Evolutionary conservation across 441 rosid species (phyloP), one percentile per base, ranked within the genome.

Genomic region (Bocquillonia castaneifolia): DNA sequence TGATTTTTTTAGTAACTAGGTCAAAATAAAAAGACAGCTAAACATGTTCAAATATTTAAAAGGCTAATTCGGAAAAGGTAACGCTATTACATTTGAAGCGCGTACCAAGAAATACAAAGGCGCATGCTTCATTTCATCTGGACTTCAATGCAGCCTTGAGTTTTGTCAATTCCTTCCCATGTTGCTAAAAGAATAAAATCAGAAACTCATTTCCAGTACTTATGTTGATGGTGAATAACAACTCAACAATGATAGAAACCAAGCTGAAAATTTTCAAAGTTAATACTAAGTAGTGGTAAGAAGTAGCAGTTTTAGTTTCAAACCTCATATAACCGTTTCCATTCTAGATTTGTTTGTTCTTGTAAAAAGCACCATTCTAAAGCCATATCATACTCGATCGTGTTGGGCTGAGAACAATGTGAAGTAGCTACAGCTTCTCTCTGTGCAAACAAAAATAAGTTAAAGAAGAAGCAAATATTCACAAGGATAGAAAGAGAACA

Each of bases 321-420:
- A n/a, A 91, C 97, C 98, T 81, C 75, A 36, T 65, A 67, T 37
- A 87, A 59, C 3, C 22, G 67, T 71, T 72, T 74, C 86, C 78
- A 72, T 31, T 76, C 68, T 10, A 40, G 54, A 34, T 83, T 78
- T 7, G 64, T 64, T 78, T 79, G 86, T 66, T 86, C 85, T 73
- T 76, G 84, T 44, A 66, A 80, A 66, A 88, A 71, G 64, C 82
- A 74, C 98, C 99, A 92, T 10, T 88, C 97, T 84, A 86, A 57
- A 31, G 96, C 96, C 97, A 92, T 80, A 45, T 89, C 96, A 80
- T 78, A 88, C 78, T 86, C 97, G 62, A 92, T 63, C 17, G 87
- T 89, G 77, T 95, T 95, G 23, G 89, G 86, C 76, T 95, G 97
- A 74, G 97, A 83, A 75, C 85, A 86, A 83, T 88, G 99, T 44